These are phyloP conservation scores for Ascochyta pisi DNA, from an alignment of 2,329 filamentous ascomycete species.

Conservation along the genomic window DNA sequence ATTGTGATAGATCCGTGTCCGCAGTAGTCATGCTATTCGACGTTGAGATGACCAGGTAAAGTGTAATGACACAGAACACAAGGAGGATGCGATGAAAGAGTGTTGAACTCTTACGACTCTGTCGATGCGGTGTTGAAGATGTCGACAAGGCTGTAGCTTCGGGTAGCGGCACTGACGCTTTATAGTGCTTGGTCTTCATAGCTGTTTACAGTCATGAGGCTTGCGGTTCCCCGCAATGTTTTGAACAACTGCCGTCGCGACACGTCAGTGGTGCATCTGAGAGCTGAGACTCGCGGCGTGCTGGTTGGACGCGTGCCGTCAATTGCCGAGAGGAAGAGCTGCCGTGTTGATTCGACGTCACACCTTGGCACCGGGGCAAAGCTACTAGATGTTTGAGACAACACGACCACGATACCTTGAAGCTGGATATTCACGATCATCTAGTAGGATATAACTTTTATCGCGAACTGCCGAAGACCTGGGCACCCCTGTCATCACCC, in stretches of 20 bases:
- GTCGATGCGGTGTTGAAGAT: slow-evolving; percentile 25
- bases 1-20: slow-evolving; percentile 17
- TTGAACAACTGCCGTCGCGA: slow-evolving; percentile 10
- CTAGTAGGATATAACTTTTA: not conserved
- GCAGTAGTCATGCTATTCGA: slow-evolving; percentile 18
- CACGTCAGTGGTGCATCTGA: slow-evolving; percentile 21
- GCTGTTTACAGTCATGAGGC: slow-evolving; percentile 25
- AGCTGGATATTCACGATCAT: not conserved
- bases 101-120: slow-evolving; percentile 29
- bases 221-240: slow-evolving; percentile 16
- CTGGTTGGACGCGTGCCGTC: not conserved
- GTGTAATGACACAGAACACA: slow-evolving; percentile 4
- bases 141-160: slow-evolving; percentile 2
- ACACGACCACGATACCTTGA: not conserved
- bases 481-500: slow-evolving; percentile 3
- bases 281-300: slow-evolving; percentile 2
- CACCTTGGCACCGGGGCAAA: slow-evolving; percentile 1
- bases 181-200: slow-evolving; percentile 30
- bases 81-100: slow-evolving; percentile 22
- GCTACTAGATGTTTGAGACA: not conserved
- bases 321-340: not conserved
- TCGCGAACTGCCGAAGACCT: not conserved
- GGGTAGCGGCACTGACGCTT: slow-evolving; percentile 15
- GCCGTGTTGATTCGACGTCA: slow-evolving; percentile 5
- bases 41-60: slow-evolving; percentile 15